Percentiles rank a stretch among this genome's conserved stretches.
These are phyloP conservation scores for Blastocystis sp. DNA, from an alignment of 352 stramenopile species.

Conservation along the genomic window DNA sequence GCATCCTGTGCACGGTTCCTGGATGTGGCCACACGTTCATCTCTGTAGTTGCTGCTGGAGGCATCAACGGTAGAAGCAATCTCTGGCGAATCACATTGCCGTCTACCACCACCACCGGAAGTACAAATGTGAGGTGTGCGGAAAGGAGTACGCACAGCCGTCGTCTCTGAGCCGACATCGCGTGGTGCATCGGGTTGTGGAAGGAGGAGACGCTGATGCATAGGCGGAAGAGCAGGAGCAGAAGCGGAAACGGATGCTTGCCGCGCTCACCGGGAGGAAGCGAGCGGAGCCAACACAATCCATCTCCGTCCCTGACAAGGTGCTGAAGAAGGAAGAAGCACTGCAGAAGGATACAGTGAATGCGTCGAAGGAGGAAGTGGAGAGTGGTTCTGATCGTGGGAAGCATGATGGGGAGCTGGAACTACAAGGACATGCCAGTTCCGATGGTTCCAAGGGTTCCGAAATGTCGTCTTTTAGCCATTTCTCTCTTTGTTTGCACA, in stretches of 20 bases:
- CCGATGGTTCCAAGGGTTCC: no score
- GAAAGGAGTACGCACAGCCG: conserved; percentile 34
- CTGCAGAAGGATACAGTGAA: neutral
- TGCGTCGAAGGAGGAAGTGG: neutral
- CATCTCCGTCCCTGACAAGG: neutral
- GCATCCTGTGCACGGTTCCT: conserved; percentile 26
- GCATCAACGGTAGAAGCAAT: conserved; percentile 6
- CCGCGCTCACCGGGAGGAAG: neutral
- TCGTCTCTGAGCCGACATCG: conserved; percentile 30
- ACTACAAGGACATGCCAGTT: no score
- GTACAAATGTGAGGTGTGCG: conserved; percentile 44
- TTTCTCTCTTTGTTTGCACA: no score
- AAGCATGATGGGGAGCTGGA: no score
- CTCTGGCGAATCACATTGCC: neutral
- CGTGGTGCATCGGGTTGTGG: neutral
- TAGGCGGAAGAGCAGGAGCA: neutral
- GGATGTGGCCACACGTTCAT: conserved; percentile 28
- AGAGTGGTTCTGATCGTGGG: neutral
- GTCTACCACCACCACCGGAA: conserved; percentile 45
- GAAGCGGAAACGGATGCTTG: neutral
- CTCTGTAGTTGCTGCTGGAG: conserved; percentile 6
- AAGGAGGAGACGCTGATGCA: neutral
- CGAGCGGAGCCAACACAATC: neutral
- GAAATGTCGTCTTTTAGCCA: no score
- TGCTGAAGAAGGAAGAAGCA: neutral